These are phyloP conservation scores for Ogataea wickerhamii DNA, from an alignment of 805 yeast genomes.

Conservation along the genomic window DNA sequence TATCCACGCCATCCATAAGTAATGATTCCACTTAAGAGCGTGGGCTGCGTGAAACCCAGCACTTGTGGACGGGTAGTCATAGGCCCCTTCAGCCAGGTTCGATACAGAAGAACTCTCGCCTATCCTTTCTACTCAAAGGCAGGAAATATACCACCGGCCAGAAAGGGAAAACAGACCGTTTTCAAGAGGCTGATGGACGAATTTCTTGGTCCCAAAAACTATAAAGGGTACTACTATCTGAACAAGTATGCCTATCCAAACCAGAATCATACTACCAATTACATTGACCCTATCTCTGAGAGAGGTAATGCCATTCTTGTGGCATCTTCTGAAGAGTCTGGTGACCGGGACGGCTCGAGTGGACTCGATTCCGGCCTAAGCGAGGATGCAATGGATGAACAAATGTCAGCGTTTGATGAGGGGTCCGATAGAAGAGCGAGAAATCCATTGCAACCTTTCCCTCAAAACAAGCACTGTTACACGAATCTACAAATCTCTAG, in stretches of 20 bases:
- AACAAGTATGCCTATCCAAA: slow-evolving; percentile 74
- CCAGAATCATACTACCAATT: slow-evolving; percentile 67
- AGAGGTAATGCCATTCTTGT: slow-evolving; percentile 33
- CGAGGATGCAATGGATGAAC: slow-evolving; percentile 1
- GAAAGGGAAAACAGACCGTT: slow-evolving; percentile 42
- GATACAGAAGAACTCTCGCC: slow-evolving; percentile 50
- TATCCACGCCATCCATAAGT: no score
- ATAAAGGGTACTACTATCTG: slow-evolving; percentile 73
- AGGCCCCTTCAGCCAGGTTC: slow-evolving; percentile 41
- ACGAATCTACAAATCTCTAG: slow-evolving; percentile 62
- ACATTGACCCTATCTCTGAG: slow-evolving; percentile 55
- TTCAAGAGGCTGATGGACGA: slow-evolving; percentile 62
- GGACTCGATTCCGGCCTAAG: slow-evolving; percentile 15
- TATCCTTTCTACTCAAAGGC: slow-evolving; percentile 51
- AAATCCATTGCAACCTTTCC: slow-evolving; percentile 69
- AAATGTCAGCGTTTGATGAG: slow-evolving; percentile 6
- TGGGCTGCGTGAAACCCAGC: not conserved
- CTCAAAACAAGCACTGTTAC: slow-evolving; percentile 63
- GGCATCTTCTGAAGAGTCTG: slow-evolving; percentile 5
- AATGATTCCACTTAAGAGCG: not conserved
- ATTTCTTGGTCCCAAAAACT: slow-evolving; percentile 80
- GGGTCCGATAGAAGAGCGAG: slow-evolving; percentile 10
- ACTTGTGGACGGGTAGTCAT: not conserved
- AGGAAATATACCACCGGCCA: slow-evolving; percentile 36
- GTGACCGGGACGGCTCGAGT: slow-evolving; percentile 10